These are phyloP conservation scores for Hirsutella rhossiliensis DNA, from an alignment of 2,329 filamentous ascomycete genomes.

Conservation along the genomic window DNA sequence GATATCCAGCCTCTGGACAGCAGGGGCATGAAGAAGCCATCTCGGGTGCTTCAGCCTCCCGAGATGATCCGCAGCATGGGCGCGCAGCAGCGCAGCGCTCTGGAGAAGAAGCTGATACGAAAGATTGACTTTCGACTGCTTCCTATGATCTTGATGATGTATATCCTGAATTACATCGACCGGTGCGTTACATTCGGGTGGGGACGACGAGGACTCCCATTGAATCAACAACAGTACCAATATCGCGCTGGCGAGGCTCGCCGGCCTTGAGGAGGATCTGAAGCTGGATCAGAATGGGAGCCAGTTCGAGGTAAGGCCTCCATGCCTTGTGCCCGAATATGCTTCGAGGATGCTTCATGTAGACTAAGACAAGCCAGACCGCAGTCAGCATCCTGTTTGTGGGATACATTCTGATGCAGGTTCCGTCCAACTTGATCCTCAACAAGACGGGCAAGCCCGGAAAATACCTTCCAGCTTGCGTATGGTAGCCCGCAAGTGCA, in stretches of 20 bases:
- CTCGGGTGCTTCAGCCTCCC: not conserved
- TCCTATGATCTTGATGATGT: constrained; percentile 12
- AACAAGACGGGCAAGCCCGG: constrained; percentile 38
- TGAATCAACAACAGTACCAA: constrained; percentile 23
- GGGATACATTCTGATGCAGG: constrained; percentile 37
- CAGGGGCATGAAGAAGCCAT: not conserved
- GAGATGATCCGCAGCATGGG: constrained; percentile 1
- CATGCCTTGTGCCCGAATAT: not conserved
- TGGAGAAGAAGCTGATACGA: constrained; percentile 5
- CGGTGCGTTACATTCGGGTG: constrained; percentile 8
- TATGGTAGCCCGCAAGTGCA: constrained; percentile 10
- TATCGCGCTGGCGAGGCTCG: constrained; percentile 6
- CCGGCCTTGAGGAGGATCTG: constrained; percentile 36
- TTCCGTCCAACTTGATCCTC: constrained; percentile 38
- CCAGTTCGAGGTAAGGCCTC: constrained; percentile 7
- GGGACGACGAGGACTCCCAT: not conserved
- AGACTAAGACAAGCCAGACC: constrained; percentile 15
- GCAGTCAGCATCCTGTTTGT: constrained; percentile 39
- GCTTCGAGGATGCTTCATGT: too few relatives aligned
- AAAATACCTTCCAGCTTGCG: constrained; percentile 30
- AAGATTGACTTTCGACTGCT: constrained; percentile 20
- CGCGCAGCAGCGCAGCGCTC: not conserved
- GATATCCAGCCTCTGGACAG: not conserved
- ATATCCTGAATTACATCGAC: constrained; percentile 34
- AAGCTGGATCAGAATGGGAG: constrained; percentile 23